A percentile compares a stretch with the other conserved stretches of the same genome.
Evolutionary conservation across 768 basidiomycete genomes (phyloP).

Genomic region (Suillus plorans): DNA sequence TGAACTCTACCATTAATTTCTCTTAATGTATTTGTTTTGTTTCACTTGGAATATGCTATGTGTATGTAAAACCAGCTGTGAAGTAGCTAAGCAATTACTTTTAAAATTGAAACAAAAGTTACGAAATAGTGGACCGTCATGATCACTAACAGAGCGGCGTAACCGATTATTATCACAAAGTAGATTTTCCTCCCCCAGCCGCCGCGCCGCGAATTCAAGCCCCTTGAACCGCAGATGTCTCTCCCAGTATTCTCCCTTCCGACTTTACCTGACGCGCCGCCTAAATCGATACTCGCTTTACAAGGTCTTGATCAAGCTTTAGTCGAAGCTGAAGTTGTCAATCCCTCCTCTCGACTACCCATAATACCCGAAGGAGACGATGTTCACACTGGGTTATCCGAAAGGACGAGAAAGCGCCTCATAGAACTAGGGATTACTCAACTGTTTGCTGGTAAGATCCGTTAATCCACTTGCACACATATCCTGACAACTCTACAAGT

Average conservation of each 20-base stretch:
- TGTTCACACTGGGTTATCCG: slow-evolving; percentile 51
- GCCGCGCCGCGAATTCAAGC: slow-evolving; percentile 16
- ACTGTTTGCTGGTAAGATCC: slow-evolving; percentile 78
- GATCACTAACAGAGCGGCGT: too few species aligned
- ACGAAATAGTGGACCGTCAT: not conserved
- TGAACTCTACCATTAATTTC: too few species aligned
- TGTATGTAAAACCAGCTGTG: too few species aligned
- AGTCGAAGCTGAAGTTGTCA: slow-evolving; percentile 65
- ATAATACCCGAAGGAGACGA: slow-evolving; percentile 41
- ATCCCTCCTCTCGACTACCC: slow-evolving; percentile 47
- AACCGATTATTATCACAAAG: too few species aligned
- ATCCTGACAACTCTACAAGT: slow-evolving; percentile 48
- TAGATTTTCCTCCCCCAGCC: not conserved
- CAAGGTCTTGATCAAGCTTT: slow-evolving; percentile 80
- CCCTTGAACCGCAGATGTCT: slow-evolving; percentile 25
- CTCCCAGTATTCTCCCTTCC: slow-evolving; percentile 75
- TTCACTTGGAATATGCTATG: too few species aligned
- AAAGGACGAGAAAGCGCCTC: slow-evolving; percentile 60
- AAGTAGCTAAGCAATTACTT: too few species aligned
- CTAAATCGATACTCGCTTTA: slow-evolving; percentile 65
- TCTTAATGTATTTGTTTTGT: too few species aligned
- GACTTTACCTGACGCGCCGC: slow-evolving; percentile 63
- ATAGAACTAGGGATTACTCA: slow-evolving; percentile 79
- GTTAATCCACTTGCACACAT: not conserved
- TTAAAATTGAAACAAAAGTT: too few species aligned